A percentile compares a stretch with the other conserved stretches of the same genome.
phyloP scores from a whole-genome alignment of 345 rosid species.

The Draba incana region DNA sequence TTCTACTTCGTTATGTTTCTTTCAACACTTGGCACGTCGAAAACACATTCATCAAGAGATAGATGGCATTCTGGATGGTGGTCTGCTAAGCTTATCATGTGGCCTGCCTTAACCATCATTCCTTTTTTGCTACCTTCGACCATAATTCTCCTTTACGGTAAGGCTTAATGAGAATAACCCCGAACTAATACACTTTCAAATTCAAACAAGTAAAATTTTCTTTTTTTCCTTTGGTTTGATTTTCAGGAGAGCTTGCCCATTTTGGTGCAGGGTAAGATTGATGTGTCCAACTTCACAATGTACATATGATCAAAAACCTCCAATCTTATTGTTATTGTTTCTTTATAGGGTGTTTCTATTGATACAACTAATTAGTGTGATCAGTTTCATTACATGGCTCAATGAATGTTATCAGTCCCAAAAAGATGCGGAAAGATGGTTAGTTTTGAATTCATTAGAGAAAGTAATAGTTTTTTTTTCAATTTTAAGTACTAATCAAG shows the following conservation, averaged over 20 bases:
- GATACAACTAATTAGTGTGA: slow-evolving; percentile 85
- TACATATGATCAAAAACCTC: slow-evolving; percentile 28
- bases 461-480: neutral
- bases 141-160: slow-evolving; percentile 76
- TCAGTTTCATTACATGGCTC: slow-evolving; percentile 90
- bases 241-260: slow-evolving; percentile 90
- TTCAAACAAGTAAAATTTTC: neutral
- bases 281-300: slow-evolving; percentile 13
- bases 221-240: slow-evolving; percentile 23
- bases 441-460: slow-evolving; percentile 26
- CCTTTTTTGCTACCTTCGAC: slow-evolving; percentile 76
- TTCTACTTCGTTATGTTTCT: slow-evolving; percentile 80
- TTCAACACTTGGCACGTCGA: slow-evolving; percentile 68
- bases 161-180: slow-evolving; percentile 20
- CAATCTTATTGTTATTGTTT: slow-evolving; percentile 18
- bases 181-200: neutral
- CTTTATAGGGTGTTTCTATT: slow-evolving; percentile 87
- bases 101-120: slow-evolving; percentile 64
- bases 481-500: slow-evolving; percentile 23
- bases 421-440: slow-evolving; percentile 76
- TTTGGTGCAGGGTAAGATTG: slow-evolving; percentile 93
- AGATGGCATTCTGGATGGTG: slow-evolving; percentile 98
- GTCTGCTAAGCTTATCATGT: slow-evolving; percentile 65
- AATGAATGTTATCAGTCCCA: slow-evolving; percentile 70
- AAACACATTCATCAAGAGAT: slow-evolving; percentile 63